Evolutionary conservation across 495 filamentous ascomycete species (phyloP).

Genomic region (Bombardia bombarda): DNA sequence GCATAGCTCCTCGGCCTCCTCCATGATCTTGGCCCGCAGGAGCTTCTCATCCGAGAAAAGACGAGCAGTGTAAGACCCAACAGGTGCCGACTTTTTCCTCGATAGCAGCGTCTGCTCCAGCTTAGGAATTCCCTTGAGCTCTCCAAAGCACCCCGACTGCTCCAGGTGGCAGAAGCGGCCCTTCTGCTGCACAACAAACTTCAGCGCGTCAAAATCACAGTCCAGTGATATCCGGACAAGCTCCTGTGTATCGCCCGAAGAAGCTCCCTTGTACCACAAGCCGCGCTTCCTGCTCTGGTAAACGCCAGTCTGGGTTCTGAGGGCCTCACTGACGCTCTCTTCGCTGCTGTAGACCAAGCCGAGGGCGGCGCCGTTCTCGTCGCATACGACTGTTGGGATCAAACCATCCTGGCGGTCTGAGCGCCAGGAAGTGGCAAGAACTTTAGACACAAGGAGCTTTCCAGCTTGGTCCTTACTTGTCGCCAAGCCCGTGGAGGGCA

Average conservation of each 20-base stretch:
- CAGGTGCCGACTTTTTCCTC: conserved; percentile 72
- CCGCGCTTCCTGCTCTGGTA: conserved; percentile 94
- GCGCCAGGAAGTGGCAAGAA: conserved; percentile 60
- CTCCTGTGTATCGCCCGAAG: conserved; percentile 87
- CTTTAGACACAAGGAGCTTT: conserved; percentile 56
- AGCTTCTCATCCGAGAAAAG: conserved; percentile 88
- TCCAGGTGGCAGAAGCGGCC: conserved; percentile 94
- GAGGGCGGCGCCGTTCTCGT: conserved; percentile 77
- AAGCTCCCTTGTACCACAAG: conserved; percentile 94
- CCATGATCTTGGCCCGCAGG: conserved; percentile 91
- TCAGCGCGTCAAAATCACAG: conserved; percentile 87
- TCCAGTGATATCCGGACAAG: conserved; percentile 76
- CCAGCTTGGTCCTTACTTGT: conserved; percentile 48
- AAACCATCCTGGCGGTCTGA: conserved; percentile 83
- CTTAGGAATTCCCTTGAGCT: conserved; percentile 68
- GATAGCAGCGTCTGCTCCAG: conserved; percentile 77
- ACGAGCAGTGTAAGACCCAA: conserved; percentile 86
- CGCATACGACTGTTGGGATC: conserved; percentile 78
- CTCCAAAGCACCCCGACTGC: conserved; percentile 85
- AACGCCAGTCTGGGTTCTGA: conserved; percentile 82
- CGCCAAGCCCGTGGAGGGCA: conserved; percentile 64
- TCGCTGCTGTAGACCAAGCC: conserved; percentile 90
- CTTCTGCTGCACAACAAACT: conserved; percentile 81
- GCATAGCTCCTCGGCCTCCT: conserved; percentile 93
- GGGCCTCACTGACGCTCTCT: conserved; percentile 79